Percentiles rank a stretch among this genome's conserved stretches.
Evolutionary conservation across 768 basidiomycete species (phyloP).

Genomic region (Termitomyces bulborhizus): DNA sequence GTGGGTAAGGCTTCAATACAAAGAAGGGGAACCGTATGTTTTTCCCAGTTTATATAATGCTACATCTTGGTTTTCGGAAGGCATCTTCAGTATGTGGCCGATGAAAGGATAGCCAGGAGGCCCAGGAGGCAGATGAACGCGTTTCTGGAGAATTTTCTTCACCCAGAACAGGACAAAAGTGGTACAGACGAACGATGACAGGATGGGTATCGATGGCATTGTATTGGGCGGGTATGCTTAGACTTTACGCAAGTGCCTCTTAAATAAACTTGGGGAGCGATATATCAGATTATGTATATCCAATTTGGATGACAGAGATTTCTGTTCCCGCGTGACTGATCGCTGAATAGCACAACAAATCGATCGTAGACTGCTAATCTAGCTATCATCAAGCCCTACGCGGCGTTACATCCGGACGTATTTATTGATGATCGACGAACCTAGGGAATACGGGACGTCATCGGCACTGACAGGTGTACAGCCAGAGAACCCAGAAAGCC

Average conservation of each 20-base stretch:
- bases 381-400: no score
- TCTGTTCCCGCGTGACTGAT: no score
- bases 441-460: no score
- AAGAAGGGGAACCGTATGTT: constrained; percentile 21
- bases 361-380: no score
- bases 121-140: constrained; percentile 21
- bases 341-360: no score
- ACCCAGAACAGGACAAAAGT: neutral
- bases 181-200: neutral
- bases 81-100: constrained; percentile 21
- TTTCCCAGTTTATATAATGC: constrained; percentile 24
- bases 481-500: no score
- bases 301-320: no score
- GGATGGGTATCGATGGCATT: neutral
- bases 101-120: constrained; percentile 29
- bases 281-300: no score
- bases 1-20: neutral
- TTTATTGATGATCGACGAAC: no score
- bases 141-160: neutral
- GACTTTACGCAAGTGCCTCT: neutral
- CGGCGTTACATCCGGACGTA: no score
- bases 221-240: neutral
- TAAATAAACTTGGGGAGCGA: neutral
- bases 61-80: constrained; percentile 17
- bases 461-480: no score